Conservation (phyloP, 192 early-diverging fungal species). For the Coemansia umbellata region DNA sequence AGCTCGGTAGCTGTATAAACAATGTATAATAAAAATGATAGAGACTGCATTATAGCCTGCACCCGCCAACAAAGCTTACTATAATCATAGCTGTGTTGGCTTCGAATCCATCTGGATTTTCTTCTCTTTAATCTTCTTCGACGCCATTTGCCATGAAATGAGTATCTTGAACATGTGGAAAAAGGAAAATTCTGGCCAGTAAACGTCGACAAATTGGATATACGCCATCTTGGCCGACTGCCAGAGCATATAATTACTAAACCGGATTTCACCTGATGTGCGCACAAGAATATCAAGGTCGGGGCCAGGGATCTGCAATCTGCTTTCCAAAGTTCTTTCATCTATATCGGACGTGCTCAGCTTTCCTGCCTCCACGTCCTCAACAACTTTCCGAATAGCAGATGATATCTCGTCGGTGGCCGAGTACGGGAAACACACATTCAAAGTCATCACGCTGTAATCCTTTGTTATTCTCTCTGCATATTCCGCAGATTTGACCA, state of each 20-base stretch:
- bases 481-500: slow-evolving; percentile 56
- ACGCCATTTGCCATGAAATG: slow-evolving; percentile 70
- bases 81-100: no score
- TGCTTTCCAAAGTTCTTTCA: slow-evolving; percentile 51
- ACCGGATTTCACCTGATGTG: slow-evolving; percentile 91
- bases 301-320: slow-evolving; percentile 62
- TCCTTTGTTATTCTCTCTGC: slow-evolving; percentile 64
- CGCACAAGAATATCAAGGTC: slow-evolving; percentile 86
- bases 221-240: slow-evolving; percentile 69
- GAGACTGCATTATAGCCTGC: no score
- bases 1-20: no score
- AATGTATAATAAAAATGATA: no score
- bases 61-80: no score
- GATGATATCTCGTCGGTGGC: slow-evolving; percentile 85
- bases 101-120: slow-evolving; percentile 4
- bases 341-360: slow-evolving; percentile 55
- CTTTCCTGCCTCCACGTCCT: slow-evolving; percentile 57
- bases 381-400: slow-evolving; percentile 56
- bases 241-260: slow-evolving; percentile 96
- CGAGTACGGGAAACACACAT: slow-evolving; percentile 92
- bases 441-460: slow-evolving; percentile 70
- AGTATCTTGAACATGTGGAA: slow-evolving; percentile 79
- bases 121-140: slow-evolving; percentile 10
- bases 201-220: slow-evolving; percentile 83
- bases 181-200: slow-evolving; percentile 96